Evolutionary conservation across 2,329 filamentous ascomycete species (phyloP).

Genomic region (Ceratocystis albifundus): DNA sequence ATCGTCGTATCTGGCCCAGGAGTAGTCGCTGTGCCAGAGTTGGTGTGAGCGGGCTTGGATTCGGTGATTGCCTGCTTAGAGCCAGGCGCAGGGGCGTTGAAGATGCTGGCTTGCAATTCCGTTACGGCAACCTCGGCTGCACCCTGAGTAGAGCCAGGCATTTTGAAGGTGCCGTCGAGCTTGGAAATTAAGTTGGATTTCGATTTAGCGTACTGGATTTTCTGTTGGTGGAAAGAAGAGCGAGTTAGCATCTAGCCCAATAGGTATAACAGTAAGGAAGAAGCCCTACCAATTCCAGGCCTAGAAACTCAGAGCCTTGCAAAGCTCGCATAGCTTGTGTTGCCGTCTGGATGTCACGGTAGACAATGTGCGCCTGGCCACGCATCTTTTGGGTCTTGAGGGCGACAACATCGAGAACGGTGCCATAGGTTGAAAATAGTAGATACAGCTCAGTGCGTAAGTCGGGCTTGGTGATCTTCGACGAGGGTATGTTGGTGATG

Average conservation of each 20-base stretch:
- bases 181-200: conserved; percentile 83
- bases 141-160: conserved; percentile 44
- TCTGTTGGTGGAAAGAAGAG: conserved; percentile 43
- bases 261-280: not conserved
- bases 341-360: conserved; percentile 77
- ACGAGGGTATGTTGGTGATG: conserved; percentile 69
- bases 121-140: conserved; percentile 52
- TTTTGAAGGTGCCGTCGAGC: conserved; percentile 78
- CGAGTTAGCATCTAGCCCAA: conserved; percentile 5
- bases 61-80: conserved; percentile 32
- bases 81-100: conserved; percentile 53
- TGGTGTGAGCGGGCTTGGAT: conserved; percentile 30
- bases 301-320: conserved; percentile 77
- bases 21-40: conserved; percentile 34
- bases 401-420: conserved; percentile 82
- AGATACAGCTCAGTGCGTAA: conserved; percentile 80
- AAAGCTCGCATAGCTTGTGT: conserved; percentile 87
- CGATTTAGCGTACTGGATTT: conserved; percentile 80
- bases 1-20: conserved; percentile 35
- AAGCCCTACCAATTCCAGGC: conserved; percentile 63
- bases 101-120: conserved; percentile 68
- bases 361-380: conserved; percentile 88
- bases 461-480: conserved; percentile 83
- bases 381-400: conserved; percentile 87
- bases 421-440: conserved; percentile 86